Evolutionary conservation across 495 filamentous ascomycete species (phyloP), one percentile per base, ranked within the genome.

Genomic region (Hyaloscypha bicolor): DNA sequence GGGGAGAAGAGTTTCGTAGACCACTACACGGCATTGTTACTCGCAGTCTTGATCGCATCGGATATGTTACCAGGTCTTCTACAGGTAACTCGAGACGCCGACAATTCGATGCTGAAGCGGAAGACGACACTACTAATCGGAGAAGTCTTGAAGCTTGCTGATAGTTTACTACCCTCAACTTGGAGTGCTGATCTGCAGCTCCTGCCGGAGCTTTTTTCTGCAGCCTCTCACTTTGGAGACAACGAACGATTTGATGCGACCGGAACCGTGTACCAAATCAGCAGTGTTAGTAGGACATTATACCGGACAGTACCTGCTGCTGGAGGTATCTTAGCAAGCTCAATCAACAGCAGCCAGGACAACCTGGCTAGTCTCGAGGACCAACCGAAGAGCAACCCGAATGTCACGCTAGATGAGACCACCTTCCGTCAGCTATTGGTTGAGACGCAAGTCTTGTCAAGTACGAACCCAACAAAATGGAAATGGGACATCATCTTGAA

Each of bases 211-310:
- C 79, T 98, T 11, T 88, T 99, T 59, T 79, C 86, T 31, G 84
- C 90, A 6, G 94, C 93, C 4, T 83, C 92, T 6, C 83, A 85
- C 63, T 92, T 92, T 64, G 81, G 83, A 14, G 79, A 84, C 32
- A 87, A 93, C 9, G 86, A 87, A n/a, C 88, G 90, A 63, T 93
- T 93, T 68, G 81, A 90, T 53, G 91, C 93, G 21, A 92, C 91
- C 1, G 88, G 90, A 3, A 93, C 93, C 6, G 91, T 98, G 42
- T 99, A 97, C 74, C 95, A 98, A 74, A 94, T 98, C 6, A 96
- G 97, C 77, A 97, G 95, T 73, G 92, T 99, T 65, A 99, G 94
- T 77, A 87, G 93, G 67, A 98, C 94, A 2, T 79, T 99, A 11
- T 93, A 97, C 74, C 87, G 96, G 59, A 96, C 93, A 33, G 83